phyloP scores from a whole-genome alignment of 768 basidiomycete species.

The Pulveroboletus ravenelii region DNA sequence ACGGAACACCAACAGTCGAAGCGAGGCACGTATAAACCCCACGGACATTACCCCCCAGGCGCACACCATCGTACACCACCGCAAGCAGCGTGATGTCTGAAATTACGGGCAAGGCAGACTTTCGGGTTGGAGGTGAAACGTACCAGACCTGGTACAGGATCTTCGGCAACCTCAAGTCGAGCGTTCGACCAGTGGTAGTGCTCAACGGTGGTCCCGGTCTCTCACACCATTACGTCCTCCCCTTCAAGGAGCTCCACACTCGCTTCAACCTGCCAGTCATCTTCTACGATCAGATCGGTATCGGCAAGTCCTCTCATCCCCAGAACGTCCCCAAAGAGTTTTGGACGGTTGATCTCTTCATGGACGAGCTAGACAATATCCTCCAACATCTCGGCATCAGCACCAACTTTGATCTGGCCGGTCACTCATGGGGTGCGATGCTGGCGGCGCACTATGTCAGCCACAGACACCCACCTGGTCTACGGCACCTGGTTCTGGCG shows the following conservation, averaged over 20 bases:
- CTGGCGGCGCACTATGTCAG: slow-evolving; percentile 40
- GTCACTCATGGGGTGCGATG: slow-evolving; percentile 59
- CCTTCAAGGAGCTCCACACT: slow-evolving; percentile 33
- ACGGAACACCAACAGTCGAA: no score
- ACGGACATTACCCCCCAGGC: no score
- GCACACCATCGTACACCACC: no score
- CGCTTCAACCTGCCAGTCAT: slow-evolving; percentile 36
- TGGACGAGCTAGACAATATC: slow-evolving; percentile 50
- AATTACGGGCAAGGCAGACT: slow-evolving; percentile 19
- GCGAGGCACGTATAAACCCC: no score
- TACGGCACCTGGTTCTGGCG: slow-evolving; percentile 34
- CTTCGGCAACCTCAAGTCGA: slow-evolving; percentile 35
- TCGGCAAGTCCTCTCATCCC: slow-evolving; percentile 41
- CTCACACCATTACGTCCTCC: slow-evolving; percentile 39
- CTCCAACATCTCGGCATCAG: slow-evolving; percentile 38
- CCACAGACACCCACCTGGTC: slow-evolving; percentile 33
- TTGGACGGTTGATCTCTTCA: slow-evolving; percentile 47
- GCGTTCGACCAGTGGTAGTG: slow-evolving; percentile 21
- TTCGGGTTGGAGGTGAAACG: slow-evolving; percentile 14
- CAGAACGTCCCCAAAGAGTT: slow-evolving; percentile 25
- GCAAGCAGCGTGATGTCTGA: slow-evolving; percentile 12
- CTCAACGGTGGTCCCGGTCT: slow-evolving; percentile 31
- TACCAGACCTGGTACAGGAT: slow-evolving; percentile 44
- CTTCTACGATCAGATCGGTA: slow-evolving; percentile 51
- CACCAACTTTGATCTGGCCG: slow-evolving; percentile 41